Evolutionary conservation across 176 grass and related monocot species (phyloP).

Genomic region (Paspalum notatum): DNA sequence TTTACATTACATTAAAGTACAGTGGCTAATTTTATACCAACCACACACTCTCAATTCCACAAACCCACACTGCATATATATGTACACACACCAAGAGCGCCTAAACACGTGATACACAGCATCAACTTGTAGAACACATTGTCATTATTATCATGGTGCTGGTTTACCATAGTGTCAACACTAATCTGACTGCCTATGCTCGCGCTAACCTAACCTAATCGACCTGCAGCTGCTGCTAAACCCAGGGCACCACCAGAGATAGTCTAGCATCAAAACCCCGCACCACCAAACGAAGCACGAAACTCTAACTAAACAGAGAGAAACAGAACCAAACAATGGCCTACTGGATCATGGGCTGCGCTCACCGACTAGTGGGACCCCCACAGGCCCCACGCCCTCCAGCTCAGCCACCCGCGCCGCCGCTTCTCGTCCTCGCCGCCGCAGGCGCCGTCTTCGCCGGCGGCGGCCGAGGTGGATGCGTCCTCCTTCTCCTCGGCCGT

Average conservation of each 20-base stretch:
- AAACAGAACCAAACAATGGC: background rate
- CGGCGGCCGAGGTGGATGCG: background rate
- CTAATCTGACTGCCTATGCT: background rate
- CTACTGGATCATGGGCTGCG: background rate
- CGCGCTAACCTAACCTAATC: background rate
- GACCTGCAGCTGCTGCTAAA: background rate
- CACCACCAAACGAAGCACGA: background rate
- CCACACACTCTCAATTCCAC: background rate
- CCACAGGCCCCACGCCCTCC: constrained; percentile 43
- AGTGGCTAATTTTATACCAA: background rate
- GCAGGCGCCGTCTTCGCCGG: background rate
- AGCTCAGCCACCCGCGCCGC: constrained; percentile 52
- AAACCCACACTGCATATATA: background rate
- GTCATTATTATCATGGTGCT: background rate
- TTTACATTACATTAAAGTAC: background rate
- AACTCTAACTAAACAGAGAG: background rate
- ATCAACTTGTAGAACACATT: background rate
- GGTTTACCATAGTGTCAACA: background rate
- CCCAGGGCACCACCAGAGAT: background rate
- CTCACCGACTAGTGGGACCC: constrained; percentile 40
- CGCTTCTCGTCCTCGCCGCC: constrained; percentile 45
- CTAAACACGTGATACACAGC: background rate
- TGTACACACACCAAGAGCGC: background rate
- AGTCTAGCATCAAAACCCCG: background rate
- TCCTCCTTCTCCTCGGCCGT: background rate